Percentiles rank a stretch among this genome's conserved stretches.
Conservation (phyloP, 176 grass and related monocot species). For the Rhynchospora tenuis region DNA sequence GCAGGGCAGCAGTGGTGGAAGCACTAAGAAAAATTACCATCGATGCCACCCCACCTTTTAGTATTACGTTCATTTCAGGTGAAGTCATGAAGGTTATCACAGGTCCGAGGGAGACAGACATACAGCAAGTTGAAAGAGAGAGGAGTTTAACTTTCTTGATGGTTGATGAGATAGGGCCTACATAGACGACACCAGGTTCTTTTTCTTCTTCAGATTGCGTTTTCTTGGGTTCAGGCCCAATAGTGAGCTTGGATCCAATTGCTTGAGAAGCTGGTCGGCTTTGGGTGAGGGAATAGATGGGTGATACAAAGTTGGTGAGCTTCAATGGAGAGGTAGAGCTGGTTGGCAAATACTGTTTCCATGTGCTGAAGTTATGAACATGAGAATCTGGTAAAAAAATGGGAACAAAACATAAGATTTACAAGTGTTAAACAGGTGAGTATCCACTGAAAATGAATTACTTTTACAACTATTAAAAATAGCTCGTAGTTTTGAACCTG, state of each 20-base stretch:
- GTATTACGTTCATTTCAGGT: conserved; percentile 87
- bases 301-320: not conserved
- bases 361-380: conserved; percentile 11
- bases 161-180: conserved; percentile 88
- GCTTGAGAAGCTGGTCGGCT: conserved; percentile 34
- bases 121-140: conserved; percentile 92
- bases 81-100: conserved; percentile 99
- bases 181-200: conserved; percentile 44
- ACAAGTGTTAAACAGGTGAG: not conserved
- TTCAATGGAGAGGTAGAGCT: conserved; percentile 12
- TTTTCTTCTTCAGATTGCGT: conserved; percentile 40
- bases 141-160: conserved; percentile 99
- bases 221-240: conserved; percentile 63
- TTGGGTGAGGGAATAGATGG: conserved; percentile 19
- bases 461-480: no score
- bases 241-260: conserved; percentile 63
- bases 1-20: conserved; percentile 68
- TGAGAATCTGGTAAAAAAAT: conserved; percentile 10
- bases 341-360: conserved; percentile 6
- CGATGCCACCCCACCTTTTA: conserved; percentile 83
- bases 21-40: conserved; percentile 95
- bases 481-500: no score
- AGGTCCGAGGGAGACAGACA: conserved; percentile 79
- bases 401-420: not conserved
- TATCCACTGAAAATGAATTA: no score